These are phyloP conservation scores for Trichoderma sp. DNA, from an alignment of 2,329 filamentous ascomycete species.

Conservation along the genomic window DNA sequence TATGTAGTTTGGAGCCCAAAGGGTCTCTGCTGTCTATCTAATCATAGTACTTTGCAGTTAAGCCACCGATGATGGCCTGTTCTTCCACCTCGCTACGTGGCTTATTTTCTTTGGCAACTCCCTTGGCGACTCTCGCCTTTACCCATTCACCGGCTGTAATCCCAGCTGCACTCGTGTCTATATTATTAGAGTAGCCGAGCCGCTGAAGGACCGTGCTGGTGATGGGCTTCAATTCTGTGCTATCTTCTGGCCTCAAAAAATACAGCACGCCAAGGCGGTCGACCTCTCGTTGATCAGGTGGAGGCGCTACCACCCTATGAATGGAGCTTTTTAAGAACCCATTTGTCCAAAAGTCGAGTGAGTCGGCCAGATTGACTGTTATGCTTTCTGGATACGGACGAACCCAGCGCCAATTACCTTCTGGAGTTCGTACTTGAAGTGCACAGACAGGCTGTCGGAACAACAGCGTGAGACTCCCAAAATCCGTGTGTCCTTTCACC, in stretches of 20 bases:
- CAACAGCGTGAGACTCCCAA: slow-evolving; percentile 57
- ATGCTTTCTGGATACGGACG: slow-evolving; percentile 51
- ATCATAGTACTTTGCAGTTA: slow-evolving; percentile 22
- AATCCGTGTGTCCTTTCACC: slow-evolving; percentile 53
- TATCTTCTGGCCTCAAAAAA: slow-evolving; percentile 42
- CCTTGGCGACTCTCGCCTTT: slow-evolving; percentile 23
- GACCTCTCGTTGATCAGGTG: slow-evolving; percentile 46
- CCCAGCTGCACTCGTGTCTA: slow-evolving; percentile 1
- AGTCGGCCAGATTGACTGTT: slow-evolving; percentile 55
- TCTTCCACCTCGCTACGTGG: slow-evolving; percentile 4
- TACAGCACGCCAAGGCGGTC: slow-evolving; percentile 52
- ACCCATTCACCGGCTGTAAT: slow-evolving; percentile 24
- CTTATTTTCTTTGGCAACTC: slow-evolving; percentile 6
- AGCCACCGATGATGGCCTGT: slow-evolving; percentile 18
- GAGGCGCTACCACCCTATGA: slow-evolving; percentile 47
- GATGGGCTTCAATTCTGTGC: slow-evolving; percentile 37
- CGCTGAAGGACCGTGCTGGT: slow-evolving; percentile 38
- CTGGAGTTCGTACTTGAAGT: slow-evolving; percentile 51
- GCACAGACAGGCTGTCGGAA: slow-evolving; percentile 60
- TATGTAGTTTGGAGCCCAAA: background rate
- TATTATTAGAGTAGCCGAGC: slow-evolving; percentile 33
- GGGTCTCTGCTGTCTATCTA: background rate
- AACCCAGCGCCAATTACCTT: slow-evolving; percentile 54
- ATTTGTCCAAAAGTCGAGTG: slow-evolving; percentile 50
- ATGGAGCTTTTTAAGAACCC: slow-evolving; percentile 49